phyloP scores from a whole-genome alignment of 2,329 filamentous ascomycete genomes.

The Cladosporium austrohemisphaericum region DNA sequence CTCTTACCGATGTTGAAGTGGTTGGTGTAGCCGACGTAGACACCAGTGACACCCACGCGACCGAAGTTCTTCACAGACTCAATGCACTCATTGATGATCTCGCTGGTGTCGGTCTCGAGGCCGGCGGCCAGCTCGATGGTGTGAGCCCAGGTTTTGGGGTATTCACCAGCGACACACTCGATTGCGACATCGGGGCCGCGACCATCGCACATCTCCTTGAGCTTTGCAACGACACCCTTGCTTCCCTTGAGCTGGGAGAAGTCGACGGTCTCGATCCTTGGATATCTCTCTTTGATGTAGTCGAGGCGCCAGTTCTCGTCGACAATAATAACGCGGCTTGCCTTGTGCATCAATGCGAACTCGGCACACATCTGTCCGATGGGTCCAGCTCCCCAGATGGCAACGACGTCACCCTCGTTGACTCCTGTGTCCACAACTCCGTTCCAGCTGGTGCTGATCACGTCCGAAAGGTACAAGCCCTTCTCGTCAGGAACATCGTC shows the following conservation, averaged over 20 bases:
- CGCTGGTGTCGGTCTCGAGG: conserved; percentile 78
- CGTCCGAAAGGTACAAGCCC: conserved; percentile 75
- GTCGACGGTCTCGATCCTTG: conserved; percentile 65
- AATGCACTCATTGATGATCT: conserved; percentile 77
- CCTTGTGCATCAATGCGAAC: conserved; percentile 67
- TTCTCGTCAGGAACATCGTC: conserved; percentile 81
- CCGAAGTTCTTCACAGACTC: conserved; percentile 69
- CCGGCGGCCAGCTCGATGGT: conserved; percentile 60
- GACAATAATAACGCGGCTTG: conserved; percentile 71
- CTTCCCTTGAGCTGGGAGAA: conserved; percentile 58
- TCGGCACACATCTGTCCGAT: conserved; percentile 76
- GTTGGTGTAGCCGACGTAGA: conserved; percentile 65
- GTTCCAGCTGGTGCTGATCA: conserved; percentile 75
- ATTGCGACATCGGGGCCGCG: conserved; percentile 69
- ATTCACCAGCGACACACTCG: conserved; percentile 64
- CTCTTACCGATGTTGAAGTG: conserved; percentile 70
- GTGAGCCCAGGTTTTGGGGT: conserved; percentile 59
- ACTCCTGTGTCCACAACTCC: conserved; percentile 79
- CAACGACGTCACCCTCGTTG: conserved; percentile 71
- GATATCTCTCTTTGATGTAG: conserved; percentile 62
- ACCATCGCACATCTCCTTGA: conserved; percentile 70
- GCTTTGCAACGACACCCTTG: conserved; percentile 63
- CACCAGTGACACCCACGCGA: conserved; percentile 72
- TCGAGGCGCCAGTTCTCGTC: conserved; percentile 70
- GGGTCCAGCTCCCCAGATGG: conserved; percentile 82